Base-by-base conservation (phyloP, 345 rosid species). In the Citrus sp. region DNA sequence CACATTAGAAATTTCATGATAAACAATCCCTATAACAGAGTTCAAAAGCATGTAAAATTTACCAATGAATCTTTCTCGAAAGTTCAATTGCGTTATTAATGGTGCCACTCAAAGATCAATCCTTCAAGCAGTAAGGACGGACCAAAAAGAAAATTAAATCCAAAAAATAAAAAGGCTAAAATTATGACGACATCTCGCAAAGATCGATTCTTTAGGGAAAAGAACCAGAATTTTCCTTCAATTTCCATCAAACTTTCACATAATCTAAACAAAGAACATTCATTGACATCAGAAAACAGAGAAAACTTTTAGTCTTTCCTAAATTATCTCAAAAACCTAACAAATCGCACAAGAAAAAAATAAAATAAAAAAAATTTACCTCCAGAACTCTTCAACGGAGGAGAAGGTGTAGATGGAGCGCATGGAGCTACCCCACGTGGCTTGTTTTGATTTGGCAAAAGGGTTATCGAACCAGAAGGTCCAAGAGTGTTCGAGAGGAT, bases 381-480 rank as follows among this genome's bases (percentile, higher is more conserved):
- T 82, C 97, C 98, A 92, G 74, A 96, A 96, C 74, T 90, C 91
- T 70, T 94, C 94, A 24, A 88, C 94, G 18, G 98, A 82, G 3
- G 91, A 77, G 62, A 96, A 94, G 1, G 94, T 92, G 65, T 80
- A 90, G 46, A 96, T 87, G 69, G 95, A 80, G 76, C 90, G 92
- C 85, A 92, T 86, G 34, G 95, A 85, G 65, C 87, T 89, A n/a
- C 95, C 99, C 98, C 98, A 94, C 46, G 82, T 42, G 63, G 83
- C 63, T 74, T 88, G 95, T 73, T 84, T 94, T 7, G 80, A 58
- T 85, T 89, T 96, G 21, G 86, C 88, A 28, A 82, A 72, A 3
- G 90, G 92, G 68, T 87, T 90, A 76, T 94, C 95, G 70, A 92
- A 94, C 98, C 99, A 94, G 80, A 94, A 92, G 34, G 98, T 94